These are phyloP conservation scores for Lippia alba DNA, from an alignment of 305 asterid genomes.

Conservation along the genomic window DNA sequence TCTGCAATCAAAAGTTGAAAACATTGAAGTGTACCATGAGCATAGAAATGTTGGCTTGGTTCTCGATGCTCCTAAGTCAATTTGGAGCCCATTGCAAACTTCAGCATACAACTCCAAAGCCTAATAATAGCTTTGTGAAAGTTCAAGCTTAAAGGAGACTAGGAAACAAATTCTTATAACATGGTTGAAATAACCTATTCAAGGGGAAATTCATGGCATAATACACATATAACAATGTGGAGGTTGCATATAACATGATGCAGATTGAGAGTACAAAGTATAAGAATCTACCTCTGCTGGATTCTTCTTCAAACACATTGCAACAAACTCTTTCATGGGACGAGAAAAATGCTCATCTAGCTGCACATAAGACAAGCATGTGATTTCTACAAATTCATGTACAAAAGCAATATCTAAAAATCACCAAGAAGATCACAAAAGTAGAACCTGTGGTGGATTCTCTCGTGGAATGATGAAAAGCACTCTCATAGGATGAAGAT, in stretches of 20 bases:
- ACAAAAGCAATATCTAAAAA: slow-evolving; percentile 6
- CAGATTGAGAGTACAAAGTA: slow-evolving; percentile 20
- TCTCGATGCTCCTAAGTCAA: neutral
- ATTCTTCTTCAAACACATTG: slow-evolving; percentile 73
- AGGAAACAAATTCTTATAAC: neutral
- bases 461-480: slow-evolving; percentile 88
- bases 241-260: neutral
- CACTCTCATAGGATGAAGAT: slow-evolving; percentile 92
- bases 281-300: slow-evolving; percentile 70
- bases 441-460: slow-evolving; percentile 79
- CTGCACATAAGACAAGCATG: slow-evolving; percentile 49
- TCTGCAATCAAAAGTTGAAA: slow-evolving; percentile 42
- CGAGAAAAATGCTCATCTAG: slow-evolving; percentile 89
- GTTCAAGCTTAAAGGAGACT: neutral
- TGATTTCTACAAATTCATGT: neutral
- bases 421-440: slow-evolving; percentile 16
- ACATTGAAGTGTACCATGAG: slow-evolving; percentile 12
- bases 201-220: neutral
- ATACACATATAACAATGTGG: too few relatives aligned
- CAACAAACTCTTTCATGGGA: slow-evolving; percentile 77
- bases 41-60: too few relatives aligned
- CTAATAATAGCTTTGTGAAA: neutral
- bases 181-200: neutral
- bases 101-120: neutral
- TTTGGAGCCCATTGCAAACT: neutral